phyloP scores from a whole-genome alignment of 2,329 filamentous ascomycete genomes.

The Aureobasidium lini region DNA sequence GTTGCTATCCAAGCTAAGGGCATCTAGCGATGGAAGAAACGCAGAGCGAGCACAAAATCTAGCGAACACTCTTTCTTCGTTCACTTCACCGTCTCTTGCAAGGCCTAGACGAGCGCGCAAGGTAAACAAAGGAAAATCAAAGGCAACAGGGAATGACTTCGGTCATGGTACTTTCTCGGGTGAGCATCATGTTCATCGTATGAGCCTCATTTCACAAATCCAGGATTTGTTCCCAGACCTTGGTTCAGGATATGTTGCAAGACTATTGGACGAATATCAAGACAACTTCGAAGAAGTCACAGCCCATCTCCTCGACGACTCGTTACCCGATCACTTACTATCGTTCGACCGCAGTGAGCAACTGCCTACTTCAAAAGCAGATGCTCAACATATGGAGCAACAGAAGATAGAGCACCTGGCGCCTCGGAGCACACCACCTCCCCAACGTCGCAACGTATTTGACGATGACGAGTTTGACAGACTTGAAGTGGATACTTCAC shows the following conservation, averaged over 20 bases:
- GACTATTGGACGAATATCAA: conserved; percentile 69
- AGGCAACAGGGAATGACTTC: conserved; percentile 25
- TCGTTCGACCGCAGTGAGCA: conserved; percentile 56
- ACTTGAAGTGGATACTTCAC: conserved; percentile 57
- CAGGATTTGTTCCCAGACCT: conserved; percentile 89
- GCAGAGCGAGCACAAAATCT: conserved; percentile 53
- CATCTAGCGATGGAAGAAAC: conserved; percentile 45
- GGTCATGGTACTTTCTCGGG: conserved; percentile 30
- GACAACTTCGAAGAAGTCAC: conserved; percentile 74
- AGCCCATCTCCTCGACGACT: conserved; percentile 71
- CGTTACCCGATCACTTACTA: conserved; percentile 61
- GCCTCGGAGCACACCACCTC: conserved; percentile 51
- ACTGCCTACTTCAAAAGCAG: conserved; percentile 37
- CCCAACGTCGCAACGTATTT: conserved; percentile 61
- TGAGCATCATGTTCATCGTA: conserved; percentile 65
- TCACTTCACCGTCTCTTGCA: conserved; percentile 48
- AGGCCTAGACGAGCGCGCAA: conserved; percentile 47
- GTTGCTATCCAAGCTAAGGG: conserved; percentile 56
- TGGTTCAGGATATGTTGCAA: conserved; percentile 72
- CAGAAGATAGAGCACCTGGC: conserved; percentile 37
- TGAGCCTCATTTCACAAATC: conserved; percentile 82
- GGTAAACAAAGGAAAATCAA: conserved; percentile 59
- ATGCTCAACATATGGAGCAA: conserved; percentile 13
- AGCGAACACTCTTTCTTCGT: conserved; percentile 52
- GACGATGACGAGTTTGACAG: conserved; percentile 74